phyloP scores from a whole-genome alignment of 495 filamentous ascomycete species.

The Chlorociboria aeruginascens region DNA sequence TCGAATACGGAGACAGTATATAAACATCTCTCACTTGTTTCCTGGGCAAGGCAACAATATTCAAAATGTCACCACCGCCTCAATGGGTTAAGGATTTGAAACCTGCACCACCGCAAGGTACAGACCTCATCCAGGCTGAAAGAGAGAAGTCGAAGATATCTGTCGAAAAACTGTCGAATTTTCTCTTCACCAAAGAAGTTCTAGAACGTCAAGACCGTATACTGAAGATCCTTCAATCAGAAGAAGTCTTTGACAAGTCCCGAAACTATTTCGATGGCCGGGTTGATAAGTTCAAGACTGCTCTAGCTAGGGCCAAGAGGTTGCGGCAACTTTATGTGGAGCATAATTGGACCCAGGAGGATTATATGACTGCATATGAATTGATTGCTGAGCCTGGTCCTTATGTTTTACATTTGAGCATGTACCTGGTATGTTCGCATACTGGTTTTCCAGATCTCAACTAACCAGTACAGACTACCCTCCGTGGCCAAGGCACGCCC shows the following conservation, averaged over 20 bases:
- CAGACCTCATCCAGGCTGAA: slow-evolving; percentile 46
- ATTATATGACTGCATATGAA: slow-evolving; percentile 44
- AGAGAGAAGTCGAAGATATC: slow-evolving; percentile 41
- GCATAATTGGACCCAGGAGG: slow-evolving; percentile 52
- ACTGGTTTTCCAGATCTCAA: too few species aligned
- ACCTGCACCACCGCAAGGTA: slow-evolving; percentile 47
- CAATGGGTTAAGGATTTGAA: slow-evolving; percentile 54
- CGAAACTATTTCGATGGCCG: slow-evolving; percentile 55
- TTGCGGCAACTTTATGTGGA: slow-evolving; percentile 48
- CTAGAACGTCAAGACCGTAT: slow-evolving; percentile 41
- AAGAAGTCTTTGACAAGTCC: slow-evolving; percentile 57
- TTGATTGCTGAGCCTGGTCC: slow-evolving; percentile 55
- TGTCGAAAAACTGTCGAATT: slow-evolving; percentile 42
- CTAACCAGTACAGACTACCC: slow-evolving; percentile 31
- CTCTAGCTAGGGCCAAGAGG: slow-evolving; percentile 51
- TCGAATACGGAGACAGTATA: slow-evolving; percentile 7
- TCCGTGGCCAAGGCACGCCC: slow-evolving; percentile 54
- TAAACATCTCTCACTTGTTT: slow-evolving; percentile 1
- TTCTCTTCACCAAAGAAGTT: slow-evolving; percentile 46
- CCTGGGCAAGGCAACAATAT: neutral
- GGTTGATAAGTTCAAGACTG: slow-evolving; percentile 49
- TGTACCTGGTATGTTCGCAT: slow-evolving; percentile 38
- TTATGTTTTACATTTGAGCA: slow-evolving; percentile 53
- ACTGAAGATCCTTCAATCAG: slow-evolving; percentile 40
- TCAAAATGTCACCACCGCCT: slow-evolving; percentile 24